These are phyloP conservation scores for Curvularia spicifera DNA, from an alignment of 2,329 filamentous ascomycete genomes.

Conservation along the genomic window DNA sequence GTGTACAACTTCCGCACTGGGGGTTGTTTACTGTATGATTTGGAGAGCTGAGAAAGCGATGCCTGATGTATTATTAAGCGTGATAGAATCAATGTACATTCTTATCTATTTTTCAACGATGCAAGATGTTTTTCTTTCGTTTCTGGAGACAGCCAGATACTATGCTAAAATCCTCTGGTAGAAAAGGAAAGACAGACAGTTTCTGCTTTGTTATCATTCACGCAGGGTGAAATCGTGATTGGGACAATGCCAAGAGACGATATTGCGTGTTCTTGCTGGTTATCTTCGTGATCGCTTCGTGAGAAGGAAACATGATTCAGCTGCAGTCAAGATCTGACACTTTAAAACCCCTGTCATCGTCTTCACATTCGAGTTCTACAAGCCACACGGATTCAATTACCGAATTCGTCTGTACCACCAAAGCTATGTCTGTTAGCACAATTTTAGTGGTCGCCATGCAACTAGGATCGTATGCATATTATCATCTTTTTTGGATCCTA, in stretches of 20 bases:
- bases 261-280: too few relatives aligned
- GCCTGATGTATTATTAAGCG: neutral
- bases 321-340: neutral
- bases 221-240: too few relatives aligned
- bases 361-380: neutral
- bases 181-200: neutral
- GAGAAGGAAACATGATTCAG: neutral
- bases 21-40: conserved; percentile 83
- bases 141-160: neutral
- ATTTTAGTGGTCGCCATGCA: neutral
- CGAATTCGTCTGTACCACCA: neutral
- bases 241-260: too few relatives aligned
- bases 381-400: neutral
- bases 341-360: neutral
- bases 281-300: neutral
- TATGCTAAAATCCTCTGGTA: neutral
- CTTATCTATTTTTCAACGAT: neutral
- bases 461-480: neutral
- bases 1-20: conserved; percentile 91
- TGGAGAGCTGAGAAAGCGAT: conserved; percentile 54
- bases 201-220: neutral
- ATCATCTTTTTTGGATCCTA: neutral
- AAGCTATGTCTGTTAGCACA: neutral
- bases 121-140: too few relatives aligned
- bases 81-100: neutral